These are phyloP conservation scores for Citrus mangshanensis DNA, from an alignment of 345 rosid species.

Conservation along the genomic window DNA sequence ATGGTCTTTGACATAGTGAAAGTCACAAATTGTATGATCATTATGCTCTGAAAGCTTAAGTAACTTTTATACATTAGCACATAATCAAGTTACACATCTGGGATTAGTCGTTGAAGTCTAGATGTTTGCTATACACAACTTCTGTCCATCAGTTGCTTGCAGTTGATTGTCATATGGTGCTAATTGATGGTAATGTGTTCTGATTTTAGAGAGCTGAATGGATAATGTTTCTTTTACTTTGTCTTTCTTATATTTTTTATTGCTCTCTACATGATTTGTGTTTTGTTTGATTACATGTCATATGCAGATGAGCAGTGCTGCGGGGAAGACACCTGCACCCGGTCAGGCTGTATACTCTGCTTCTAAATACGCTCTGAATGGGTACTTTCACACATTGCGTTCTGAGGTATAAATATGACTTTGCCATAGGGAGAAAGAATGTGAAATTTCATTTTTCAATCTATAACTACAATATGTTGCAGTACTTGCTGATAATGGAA, in stretches of 20 bases:
- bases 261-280: background rate
- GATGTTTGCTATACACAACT: background rate
- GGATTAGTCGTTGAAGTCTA: background rate
- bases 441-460: background rate
- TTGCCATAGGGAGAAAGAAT: background rate
- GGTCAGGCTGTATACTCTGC: slow-evolving; percentile 96
- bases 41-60: slow-evolving; percentile 1
- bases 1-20: slow-evolving; percentile 10
- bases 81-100: background rate
- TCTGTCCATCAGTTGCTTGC: background rate
- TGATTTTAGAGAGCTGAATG: background rate
- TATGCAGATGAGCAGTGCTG: slow-evolving; percentile 93
- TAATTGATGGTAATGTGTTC: background rate
- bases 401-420: slow-evolving; percentile 55
- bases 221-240: background rate
- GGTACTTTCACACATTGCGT: slow-evolving; percentile 88
- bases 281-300: slow-evolving; percentile 6
- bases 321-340: slow-evolving; percentile 92
- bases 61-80: background rate
- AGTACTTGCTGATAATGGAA: background rate
- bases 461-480: background rate
- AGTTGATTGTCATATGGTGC: background rate
- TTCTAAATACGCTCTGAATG: slow-evolving; percentile 84
- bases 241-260: background rate
- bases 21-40: background rate